phyloP scores from a whole-genome alignment of 164 flowering plant species.

The Umbellularia californica region DNA sequence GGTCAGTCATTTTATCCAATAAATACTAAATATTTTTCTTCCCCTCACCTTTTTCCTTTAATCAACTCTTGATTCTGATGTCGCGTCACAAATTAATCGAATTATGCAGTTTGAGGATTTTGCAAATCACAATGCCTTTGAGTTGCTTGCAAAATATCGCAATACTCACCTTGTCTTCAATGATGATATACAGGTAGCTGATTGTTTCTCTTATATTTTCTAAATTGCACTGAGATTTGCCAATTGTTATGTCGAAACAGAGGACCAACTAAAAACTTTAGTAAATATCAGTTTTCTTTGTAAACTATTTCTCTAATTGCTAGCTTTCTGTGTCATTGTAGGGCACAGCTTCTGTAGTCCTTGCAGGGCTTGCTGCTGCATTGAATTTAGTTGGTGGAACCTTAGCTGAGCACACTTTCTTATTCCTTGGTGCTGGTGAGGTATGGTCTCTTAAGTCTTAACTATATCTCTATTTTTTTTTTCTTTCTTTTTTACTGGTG shows the following conservation, averaged over 20 bases:
- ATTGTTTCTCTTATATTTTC: neutral
- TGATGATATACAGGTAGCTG: slow-evolving; percentile 87
- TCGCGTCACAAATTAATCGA: neutral
- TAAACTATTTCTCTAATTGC: neutral
- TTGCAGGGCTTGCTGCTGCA: slow-evolving; percentile 81
- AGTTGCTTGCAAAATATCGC: slow-evolving; percentile 61
- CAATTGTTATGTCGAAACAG: neutral
- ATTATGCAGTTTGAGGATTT: slow-evolving; percentile 81
- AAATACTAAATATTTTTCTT: neutral
- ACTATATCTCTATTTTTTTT: neutral
- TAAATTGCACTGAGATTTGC: neutral
- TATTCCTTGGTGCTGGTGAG: slow-evolving; percentile 97
- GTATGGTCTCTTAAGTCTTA: slow-evolving; percentile 20
- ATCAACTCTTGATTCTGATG: neutral
- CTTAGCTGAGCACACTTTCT: slow-evolving; percentile 71
- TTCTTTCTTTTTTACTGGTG: neutral
- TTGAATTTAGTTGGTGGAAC: slow-evolving; percentile 60
- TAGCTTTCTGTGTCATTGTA: slow-evolving; percentile 20
- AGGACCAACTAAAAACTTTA: neutral
- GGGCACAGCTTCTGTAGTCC: slow-evolving; percentile 96
- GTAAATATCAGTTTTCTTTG: neutral
- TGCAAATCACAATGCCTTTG: slow-evolving; percentile 90
- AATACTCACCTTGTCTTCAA: slow-evolving; percentile 81
- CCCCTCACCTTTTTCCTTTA: neutral
- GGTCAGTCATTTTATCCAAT: slow-evolving; percentile 31